Evolutionary conservation across 257 asterid species (phyloP).

Genomic region (Nicotiana paniculata): DNA sequence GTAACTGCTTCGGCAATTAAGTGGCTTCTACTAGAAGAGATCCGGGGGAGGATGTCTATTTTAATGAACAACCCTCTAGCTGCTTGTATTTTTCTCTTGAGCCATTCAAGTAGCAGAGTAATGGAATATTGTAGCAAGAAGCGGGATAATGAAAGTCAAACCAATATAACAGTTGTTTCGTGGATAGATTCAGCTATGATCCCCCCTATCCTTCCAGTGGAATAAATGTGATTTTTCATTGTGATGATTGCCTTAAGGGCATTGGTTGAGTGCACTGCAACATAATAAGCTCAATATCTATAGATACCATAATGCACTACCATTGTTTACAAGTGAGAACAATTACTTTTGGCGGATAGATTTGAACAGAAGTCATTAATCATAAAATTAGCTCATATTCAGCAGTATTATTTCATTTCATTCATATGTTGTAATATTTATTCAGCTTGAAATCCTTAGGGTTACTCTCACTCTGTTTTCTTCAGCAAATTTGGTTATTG

Average conservation of each 20-base stretch:
- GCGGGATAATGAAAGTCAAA: not conserved
- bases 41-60: not conserved
- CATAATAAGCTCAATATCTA: not conserved
- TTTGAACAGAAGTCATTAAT: not conserved
- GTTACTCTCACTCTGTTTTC: not conserved
- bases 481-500: not conserved
- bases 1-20: not conserved
- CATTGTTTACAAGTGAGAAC: not conserved
- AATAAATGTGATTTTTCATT: not conserved
- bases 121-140: not conserved
- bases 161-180: not conserved
- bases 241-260: not conserved
- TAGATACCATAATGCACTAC: not conserved
- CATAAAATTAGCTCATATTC: not conserved
- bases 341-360: not conserved
- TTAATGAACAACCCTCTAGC: not conserved
- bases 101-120: not conserved
- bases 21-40: not conserved
- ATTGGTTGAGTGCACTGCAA: not conserved
- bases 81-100: not conserved
- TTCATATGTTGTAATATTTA: not conserved
- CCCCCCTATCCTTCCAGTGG: not conserved
- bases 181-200: not conserved
- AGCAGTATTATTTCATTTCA: not conserved
- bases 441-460: slow-evolving; percentile 5